Conservation (phyloP, 2,329 filamentous ascomycete genomes). For the Verticillium klebahnii region DNA sequence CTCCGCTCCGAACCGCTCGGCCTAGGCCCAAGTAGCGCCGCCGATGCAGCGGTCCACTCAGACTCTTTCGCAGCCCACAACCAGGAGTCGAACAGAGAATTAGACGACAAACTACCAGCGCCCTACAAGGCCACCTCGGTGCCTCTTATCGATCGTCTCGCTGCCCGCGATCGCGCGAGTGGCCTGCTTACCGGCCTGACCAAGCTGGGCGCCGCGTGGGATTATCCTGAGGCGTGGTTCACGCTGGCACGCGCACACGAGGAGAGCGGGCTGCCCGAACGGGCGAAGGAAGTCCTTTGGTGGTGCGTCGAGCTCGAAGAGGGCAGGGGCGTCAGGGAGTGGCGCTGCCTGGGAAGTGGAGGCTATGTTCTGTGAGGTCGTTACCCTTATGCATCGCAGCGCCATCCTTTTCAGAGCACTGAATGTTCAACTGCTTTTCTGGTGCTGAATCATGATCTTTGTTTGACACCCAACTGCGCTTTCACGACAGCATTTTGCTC, state of each 20-base stretch:
- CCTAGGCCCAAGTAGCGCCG: slow-evolving; percentile 26
- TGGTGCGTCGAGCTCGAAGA: slow-evolving; percentile 97
- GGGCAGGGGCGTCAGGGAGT: slow-evolving; percentile 70
- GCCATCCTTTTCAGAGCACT: neutral
- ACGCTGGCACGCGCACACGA: slow-evolving; percentile 83
- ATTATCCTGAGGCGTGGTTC: slow-evolving; percentile 90
- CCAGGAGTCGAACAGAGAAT: slow-evolving; percentile 15
- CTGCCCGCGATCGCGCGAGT: slow-evolving; percentile 84
- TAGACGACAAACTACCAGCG: slow-evolving; percentile 39
- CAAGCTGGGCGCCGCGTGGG: slow-evolving; percentile 83
- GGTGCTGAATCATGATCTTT: neutral
- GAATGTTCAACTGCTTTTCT: neutral
- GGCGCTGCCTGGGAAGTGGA: slow-evolving; percentile 65
- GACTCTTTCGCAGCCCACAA: slow-evolving; percentile 1
- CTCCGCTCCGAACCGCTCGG: slow-evolving; percentile 44
- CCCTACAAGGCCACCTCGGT: slow-evolving; percentile 57
- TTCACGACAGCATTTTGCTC: too few species aligned
- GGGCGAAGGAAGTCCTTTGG: slow-evolving; percentile 90
- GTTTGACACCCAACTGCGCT: too few species aligned
- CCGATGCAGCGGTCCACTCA: slow-evolving; percentile 11
- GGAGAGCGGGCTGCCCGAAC: slow-evolving; percentile 76
- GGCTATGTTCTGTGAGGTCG: slow-evolving; percentile 55
- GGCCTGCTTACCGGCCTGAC: slow-evolving; percentile 77
- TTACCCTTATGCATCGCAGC: neutral
- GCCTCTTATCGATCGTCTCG: slow-evolving; percentile 75